Conservation (phyloP, 2,329 filamentous ascomycete genomes). For the Colletotrichum sp. region DNA sequence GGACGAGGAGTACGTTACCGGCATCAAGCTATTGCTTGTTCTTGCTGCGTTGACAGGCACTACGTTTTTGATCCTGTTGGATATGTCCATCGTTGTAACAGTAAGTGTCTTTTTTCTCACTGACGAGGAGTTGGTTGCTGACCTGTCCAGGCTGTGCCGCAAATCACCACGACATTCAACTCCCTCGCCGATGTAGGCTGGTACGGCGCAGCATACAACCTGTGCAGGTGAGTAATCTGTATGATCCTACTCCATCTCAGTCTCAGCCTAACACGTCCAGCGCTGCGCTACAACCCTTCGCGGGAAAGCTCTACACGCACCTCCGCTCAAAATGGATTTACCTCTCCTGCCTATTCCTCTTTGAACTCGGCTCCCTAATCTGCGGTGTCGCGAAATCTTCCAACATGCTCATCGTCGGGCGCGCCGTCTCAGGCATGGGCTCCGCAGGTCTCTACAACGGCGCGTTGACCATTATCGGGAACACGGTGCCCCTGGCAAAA, state of each 20-base stretch:
- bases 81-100: constrained; percentile 58
- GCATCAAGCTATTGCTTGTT: constrained; percentile 36
- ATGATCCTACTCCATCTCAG: background rate
- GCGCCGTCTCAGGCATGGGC: constrained; percentile 53
- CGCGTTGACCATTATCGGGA: constrained; percentile 35
- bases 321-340: constrained; percentile 36
- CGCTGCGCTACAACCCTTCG: constrained; percentile 54
- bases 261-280: constrained; percentile 29
- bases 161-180: constrained; percentile 55
- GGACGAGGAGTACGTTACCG: constrained; percentile 28
- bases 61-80: constrained; percentile 53
- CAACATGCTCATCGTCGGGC: constrained; percentile 52
- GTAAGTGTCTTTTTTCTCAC: constrained; percentile 28
- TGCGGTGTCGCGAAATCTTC: constrained; percentile 51
- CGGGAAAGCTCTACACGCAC: constrained; percentile 55
- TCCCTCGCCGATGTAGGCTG: constrained; percentile 58
- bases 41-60: constrained; percentile 43
- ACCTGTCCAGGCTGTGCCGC: constrained; percentile 45
- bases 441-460: constrained; percentile 47
- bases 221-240: constrained; percentile 41
- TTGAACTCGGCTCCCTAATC: constrained; percentile 48
- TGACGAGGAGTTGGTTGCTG: background rate
- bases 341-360: constrained; percentile 32
- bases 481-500: constrained; percentile 30
- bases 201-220: constrained; percentile 57